Base-by-base conservation (phyloP, 768 basidiomycete species). In the Megacollybia marginata region DNA sequence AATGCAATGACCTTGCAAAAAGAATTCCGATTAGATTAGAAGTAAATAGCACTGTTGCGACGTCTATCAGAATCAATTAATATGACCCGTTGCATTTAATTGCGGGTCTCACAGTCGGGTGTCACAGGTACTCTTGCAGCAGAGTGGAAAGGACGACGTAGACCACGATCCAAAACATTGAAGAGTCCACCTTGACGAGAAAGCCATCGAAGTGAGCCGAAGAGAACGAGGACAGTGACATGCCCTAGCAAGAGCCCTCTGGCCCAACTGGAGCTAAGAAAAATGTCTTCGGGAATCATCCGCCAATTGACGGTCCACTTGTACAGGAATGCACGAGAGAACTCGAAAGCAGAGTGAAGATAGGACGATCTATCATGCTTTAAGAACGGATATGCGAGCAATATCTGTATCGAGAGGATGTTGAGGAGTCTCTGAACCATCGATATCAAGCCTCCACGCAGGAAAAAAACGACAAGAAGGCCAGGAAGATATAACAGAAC, bases 261-360 rank as follows among this genome's bases (percentile, higher is more conserved):
- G 1, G 88, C 82, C 68, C 85, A 87, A 42, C 59, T 62, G 2
- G 66, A 62, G 52, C 81, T 84, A 44, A 90, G 67, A 67, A 97
- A 98, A 5, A 70, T 71, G n/a, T 78, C 70, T 62, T 93, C 88
- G 23, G 75, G 70, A 2, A 99, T 54, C 59, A 95, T 86, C 42
- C 92, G 79, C 96, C 96, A 99, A 62, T 98, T 99, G 49, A 97
- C 93, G 0, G 95, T 97, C 95, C 95, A 99, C 62, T 89, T 83
- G 65, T 88, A 96, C 31, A 96, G 67, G 68, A 99, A 99, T 8
- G 83, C 75, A 12, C 96, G 84, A 4, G 82, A 82, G 49, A 99
- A 72, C 60, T 98, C 84, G 62, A 95, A 99, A 2, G 96, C 87
- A 16, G 76, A 75, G 19, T 67, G 70, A 36, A 91, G 57, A 65